phyloP scores from a whole-genome alignment of 495 filamentous ascomycete species.

The Penicillium crystallinum region DNA sequence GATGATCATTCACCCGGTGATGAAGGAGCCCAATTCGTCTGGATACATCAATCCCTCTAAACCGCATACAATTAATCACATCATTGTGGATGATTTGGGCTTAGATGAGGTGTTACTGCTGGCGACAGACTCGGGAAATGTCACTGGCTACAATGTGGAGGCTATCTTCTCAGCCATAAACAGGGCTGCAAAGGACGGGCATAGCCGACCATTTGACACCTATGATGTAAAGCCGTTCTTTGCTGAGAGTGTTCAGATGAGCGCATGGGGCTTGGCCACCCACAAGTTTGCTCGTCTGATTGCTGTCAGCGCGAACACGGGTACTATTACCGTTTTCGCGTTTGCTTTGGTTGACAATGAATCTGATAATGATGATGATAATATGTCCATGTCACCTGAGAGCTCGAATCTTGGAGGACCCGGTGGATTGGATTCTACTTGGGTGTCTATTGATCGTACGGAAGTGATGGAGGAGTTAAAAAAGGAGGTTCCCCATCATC shows the following conservation, averaged over 20 bases:
- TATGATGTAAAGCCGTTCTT: conserved; percentile 55
- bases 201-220: conserved; percentile 24
- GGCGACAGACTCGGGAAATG: conserved; percentile 84
- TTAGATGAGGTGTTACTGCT: conserved; percentile 72
- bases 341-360: conserved; percentile 54
- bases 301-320: conserved; percentile 72
- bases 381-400: conserved; percentile 3
- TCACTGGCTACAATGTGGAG: conserved; percentile 70
- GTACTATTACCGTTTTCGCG: conserved; percentile 64
- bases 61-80: conserved; percentile 71
- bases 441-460: conserved; percentile 28
- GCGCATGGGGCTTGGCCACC: conserved; percentile 87
- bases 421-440: conserved; percentile 25
- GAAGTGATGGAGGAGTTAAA: conserved; percentile 26
- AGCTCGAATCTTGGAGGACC: conserved; percentile 21
- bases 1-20: conserved; percentile 60
- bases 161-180: conserved; percentile 46
- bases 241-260: conserved; percentile 64
- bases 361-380: conserved; percentile 16
- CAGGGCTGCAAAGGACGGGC: conserved; percentile 19
- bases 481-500: conserved; percentile 29
- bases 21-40: conserved; percentile 37
- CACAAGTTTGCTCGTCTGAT: conserved; percentile 74
- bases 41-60: conserved; percentile 53
- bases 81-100: conserved; percentile 76